Base-by-base conservation (phyloP, 371 early-diverging fungal genomes). In the Lichtheimia hyalospora region DNA sequence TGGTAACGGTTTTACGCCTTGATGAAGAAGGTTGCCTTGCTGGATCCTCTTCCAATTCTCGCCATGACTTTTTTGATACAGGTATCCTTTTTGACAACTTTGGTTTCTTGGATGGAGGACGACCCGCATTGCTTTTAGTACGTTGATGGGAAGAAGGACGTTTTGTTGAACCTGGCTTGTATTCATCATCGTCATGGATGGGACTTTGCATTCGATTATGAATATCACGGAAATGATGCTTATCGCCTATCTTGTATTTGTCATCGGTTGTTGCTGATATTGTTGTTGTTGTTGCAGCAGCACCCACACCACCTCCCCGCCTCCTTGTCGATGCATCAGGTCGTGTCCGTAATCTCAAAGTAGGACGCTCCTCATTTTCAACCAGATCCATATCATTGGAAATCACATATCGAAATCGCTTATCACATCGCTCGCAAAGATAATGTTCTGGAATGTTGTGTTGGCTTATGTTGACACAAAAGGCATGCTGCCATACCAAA, bases 401-500 rank as follows among this genome's bases (percentile, higher is more conserved):
- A 34, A 15, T 34, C 18, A 20, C 13, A 42, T 46, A 43, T 18
- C 28, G n/a, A 21, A 23, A 3, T 56, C 61, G 57, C 20, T 28
- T 52, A 40, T 52, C 58, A 39, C 97, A 97, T 52, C 71, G 67
- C 54, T 95, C 95, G 61, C 97, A 97, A 10, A 89, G 75, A 65
- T 94, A 97, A 46, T 81, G 74, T 49, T 94, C 94, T 5, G 96
- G 96, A 21, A 92, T 85, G 53, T 79, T 80, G 54, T 81, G 77
- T 55, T 86, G 79, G 41, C 56, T 68, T n/a, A 72, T 66, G n/a
- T 66, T 67, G 16, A 98, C 89, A 71, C 98, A 98, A 40, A 84
- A 84, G 2, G 88, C 89, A 71, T 98, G 98, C 69, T 98, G 98
- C 98, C 98, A 98, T 2, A 93, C 94, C 2, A 85, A 66, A 74